Conservation (phyloP, 2,329 filamentous ascomycete genomes). For the Diatrype stigma region DNA sequence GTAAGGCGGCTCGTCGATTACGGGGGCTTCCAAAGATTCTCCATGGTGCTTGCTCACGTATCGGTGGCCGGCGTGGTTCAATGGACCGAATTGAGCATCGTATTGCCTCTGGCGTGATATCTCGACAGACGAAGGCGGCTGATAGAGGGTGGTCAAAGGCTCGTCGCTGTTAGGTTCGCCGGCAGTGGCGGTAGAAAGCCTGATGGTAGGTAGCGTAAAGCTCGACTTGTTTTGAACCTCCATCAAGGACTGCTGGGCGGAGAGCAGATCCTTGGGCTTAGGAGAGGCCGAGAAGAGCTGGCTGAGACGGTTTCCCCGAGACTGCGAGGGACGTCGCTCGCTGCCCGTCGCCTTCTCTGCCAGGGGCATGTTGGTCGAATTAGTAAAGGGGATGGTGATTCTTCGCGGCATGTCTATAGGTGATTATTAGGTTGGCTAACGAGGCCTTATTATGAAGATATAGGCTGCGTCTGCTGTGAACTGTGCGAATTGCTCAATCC, state of each 20-base stretch:
- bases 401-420: slow-evolving; percentile 53
- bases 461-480: background rate
- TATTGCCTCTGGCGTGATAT: slow-evolving; percentile 68
- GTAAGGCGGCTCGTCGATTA: slow-evolving; percentile 94
- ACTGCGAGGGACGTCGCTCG: slow-evolving; percentile 56
- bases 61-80: slow-evolving; percentile 74
- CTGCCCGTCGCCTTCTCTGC: slow-evolving; percentile 42
- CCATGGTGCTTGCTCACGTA: slow-evolving; percentile 88
- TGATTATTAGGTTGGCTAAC: slow-evolving; percentile 2
- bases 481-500: background rate
- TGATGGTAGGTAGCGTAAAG: slow-evolving; percentile 82
- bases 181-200: slow-evolving; percentile 78
- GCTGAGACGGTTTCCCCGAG: slow-evolving; percentile 71
- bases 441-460: background rate
- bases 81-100: slow-evolving; percentile 87
- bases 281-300: slow-evolving; percentile 80
- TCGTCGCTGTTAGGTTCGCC: slow-evolving; percentile 71
- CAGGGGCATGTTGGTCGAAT: slow-evolving; percentile 42
- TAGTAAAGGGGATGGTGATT: slow-evolving; percentile 54
- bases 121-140: slow-evolving; percentile 83
- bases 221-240: slow-evolving; percentile 57
- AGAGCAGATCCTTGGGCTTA: slow-evolving; percentile 65
- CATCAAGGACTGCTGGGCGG: slow-evolving; percentile 64
- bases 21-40: slow-evolving; percentile 70
- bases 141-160: slow-evolving; percentile 74